Percentiles rank a stretch among this genome's conserved stretches.
Evolutionary conservation across 352 stramenopile species (phyloP).

Genomic region (Pythium chondricola): DNA sequence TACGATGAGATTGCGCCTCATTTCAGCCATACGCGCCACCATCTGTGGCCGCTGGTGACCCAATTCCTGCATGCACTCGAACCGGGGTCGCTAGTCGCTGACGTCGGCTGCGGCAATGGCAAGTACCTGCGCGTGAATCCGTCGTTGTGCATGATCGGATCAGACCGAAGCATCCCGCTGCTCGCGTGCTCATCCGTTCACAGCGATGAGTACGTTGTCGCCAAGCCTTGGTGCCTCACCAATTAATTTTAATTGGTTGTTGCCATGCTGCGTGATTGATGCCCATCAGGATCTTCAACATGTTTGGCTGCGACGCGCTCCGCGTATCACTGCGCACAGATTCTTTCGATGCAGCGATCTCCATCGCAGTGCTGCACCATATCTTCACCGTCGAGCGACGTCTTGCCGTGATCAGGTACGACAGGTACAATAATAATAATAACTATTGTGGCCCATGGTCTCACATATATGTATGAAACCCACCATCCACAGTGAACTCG

Average conservation of each 20-base stretch:
- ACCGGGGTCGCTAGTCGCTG: slow-evolving; percentile 53
- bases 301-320: slow-evolving; percentile 71
- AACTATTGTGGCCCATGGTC: too few relatives aligned
- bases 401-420: slow-evolving; percentile 57
- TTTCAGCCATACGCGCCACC: slow-evolving; percentile 80
- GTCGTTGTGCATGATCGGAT: slow-evolving; percentile 56
- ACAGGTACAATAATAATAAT: too few relatives aligned
- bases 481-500: slow-evolving; percentile 61
- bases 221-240: too few relatives aligned
- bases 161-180: slow-evolving; percentile 71
- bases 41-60: slow-evolving; percentile 72
- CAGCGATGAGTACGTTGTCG: slow-evolving; percentile 33
- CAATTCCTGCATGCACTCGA: slow-evolving; percentile 44
- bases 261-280: background rate
- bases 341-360: slow-evolving; percentile 73
- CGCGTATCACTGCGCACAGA: slow-evolving; percentile 48
- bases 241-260: background rate
- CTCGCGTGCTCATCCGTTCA: slow-evolving; percentile 37
- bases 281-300: slow-evolving; percentile 32
- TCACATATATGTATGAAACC: too few relatives aligned
- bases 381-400: slow-evolving; percentile 72
- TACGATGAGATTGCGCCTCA: slow-evolving; percentile 82
- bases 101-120: slow-evolving; percentile 79
- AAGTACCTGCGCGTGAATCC: slow-evolving; percentile 74
- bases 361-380: slow-evolving; percentile 79